phyloP scores from a whole-genome alignment of 208 protist genomes.

The Giardia muris region DNA sequence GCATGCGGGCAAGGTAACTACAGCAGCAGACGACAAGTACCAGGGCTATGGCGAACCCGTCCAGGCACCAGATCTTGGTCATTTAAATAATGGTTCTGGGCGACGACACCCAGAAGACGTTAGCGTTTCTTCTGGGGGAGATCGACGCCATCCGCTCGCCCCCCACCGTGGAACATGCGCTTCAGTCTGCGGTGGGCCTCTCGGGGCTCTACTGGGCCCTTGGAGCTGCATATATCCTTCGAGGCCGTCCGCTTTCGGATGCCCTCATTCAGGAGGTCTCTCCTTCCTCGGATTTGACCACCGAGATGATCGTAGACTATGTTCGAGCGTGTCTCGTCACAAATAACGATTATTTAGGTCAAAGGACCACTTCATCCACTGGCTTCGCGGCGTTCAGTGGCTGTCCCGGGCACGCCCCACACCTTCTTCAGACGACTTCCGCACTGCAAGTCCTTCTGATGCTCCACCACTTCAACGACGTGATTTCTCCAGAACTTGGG shows the following conservation, averaged over 20 bases:
- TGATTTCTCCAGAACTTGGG: not conserved
- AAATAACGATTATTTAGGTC: not conserved
- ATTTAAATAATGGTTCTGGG: not conserved
- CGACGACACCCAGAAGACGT: not conserved
- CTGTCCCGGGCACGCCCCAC: not conserved
- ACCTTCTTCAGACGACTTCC: not conserved
- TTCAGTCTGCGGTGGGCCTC: not conserved
- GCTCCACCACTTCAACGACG: not conserved
- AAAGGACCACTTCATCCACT: too few relatives aligned
- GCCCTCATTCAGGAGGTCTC: not conserved
- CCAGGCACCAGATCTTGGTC: not conserved
- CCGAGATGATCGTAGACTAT: not conserved
- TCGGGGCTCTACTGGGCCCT: not conserved
- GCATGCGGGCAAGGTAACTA: not conserved
- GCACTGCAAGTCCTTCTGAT: not conserved
- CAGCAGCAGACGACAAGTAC: not conserved
- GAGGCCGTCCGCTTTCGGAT: not conserved
- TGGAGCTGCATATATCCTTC: not conserved
- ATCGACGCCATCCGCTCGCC: not conserved
- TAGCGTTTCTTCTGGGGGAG: not conserved
- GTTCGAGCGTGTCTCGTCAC: not conserved
- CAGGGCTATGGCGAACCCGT: conserved; percentile 9
- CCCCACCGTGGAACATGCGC: not conserved
- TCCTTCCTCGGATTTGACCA: not conserved
- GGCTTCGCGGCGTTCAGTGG: not conserved